These are phyloP conservation scores for Nemania serpens DNA, from an alignment of 2,329 filamentous ascomycete species.

Conservation along the genomic window DNA sequence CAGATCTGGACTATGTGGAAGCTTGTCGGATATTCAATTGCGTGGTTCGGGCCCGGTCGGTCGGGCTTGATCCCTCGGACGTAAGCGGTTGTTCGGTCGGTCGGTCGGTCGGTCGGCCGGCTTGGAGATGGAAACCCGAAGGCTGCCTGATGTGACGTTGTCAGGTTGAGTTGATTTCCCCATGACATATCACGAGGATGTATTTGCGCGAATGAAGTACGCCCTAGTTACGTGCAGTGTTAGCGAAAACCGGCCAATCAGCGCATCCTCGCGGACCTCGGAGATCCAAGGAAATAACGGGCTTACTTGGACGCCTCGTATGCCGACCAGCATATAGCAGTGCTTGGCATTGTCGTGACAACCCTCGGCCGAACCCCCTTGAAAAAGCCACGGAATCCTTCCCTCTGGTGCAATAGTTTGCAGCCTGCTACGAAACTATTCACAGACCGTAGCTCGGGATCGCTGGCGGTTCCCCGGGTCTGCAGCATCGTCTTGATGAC, in stretches of 20 bases:
- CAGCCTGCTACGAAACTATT: constrained; percentile 81
- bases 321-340: constrained; percentile 96
- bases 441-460: constrained; percentile 82
- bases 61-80: constrained; percentile 16
- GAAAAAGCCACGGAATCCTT: constrained; percentile 87
- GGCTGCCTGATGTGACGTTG: constrained; percentile 3
- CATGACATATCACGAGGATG: constrained; percentile 31
- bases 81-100: constrained; percentile 8
- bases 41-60: neutral
- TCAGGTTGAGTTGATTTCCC: constrained; percentile 1
- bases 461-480: constrained; percentile 82
- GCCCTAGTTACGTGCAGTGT: constrained; percentile 33
- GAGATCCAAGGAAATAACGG: neutral
- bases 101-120: neutral
- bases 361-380: constrained; percentile 90
- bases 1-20: neutral
- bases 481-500: constrained; percentile 98
- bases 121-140: constrained; percentile 1
- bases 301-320: constrained; percentile 72
- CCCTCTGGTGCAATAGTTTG: constrained; percentile 78
- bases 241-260: constrained; percentile 18
- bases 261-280: neutral
- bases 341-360: constrained; percentile 97
- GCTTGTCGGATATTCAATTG: constrained; percentile 6
- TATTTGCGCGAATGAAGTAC: constrained; percentile 43